Evolutionary conservation across 2,329 filamentous ascomycete genomes (phyloP).

Genomic region (Fusarium temperatum): DNA sequence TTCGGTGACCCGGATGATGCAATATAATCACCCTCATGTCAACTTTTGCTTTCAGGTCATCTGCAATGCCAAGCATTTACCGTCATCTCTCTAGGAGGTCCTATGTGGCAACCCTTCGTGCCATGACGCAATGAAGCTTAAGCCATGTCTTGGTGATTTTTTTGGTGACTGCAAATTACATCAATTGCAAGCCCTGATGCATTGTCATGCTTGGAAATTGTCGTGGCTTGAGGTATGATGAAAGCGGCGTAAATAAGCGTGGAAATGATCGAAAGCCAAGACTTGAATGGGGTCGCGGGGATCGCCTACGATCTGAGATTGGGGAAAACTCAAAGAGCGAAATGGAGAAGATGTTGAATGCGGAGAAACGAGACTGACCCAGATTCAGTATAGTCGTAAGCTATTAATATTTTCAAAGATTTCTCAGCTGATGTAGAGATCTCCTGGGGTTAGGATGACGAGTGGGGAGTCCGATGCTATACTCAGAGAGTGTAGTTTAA

Average conservation of each 20-base stretch:
- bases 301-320: background rate
- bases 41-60: too few relatives aligned
- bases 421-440: background rate
- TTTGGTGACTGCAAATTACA: background rate
- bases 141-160: background rate
- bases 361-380: background rate
- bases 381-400: background rate
- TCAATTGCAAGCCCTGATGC: background rate
- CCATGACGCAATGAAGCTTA: background rate
- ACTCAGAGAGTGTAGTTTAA: background rate
- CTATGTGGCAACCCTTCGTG: too few relatives aligned
- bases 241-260: background rate
- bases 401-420: background rate
- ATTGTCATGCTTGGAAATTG: background rate
- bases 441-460: background rate
- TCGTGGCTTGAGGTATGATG: background rate
- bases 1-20: accelerated
- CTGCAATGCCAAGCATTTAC: background rate
- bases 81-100: background rate
- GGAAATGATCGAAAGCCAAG: background rate
- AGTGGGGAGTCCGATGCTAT: background rate
- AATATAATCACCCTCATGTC: accelerated
- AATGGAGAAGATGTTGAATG: background rate
- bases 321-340: background rate
- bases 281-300: background rate